These are phyloP conservation scores for Nakazawaea ambrosiae DNA, from an alignment of 805 yeast genomes.

Conservation along the genomic window DNA sequence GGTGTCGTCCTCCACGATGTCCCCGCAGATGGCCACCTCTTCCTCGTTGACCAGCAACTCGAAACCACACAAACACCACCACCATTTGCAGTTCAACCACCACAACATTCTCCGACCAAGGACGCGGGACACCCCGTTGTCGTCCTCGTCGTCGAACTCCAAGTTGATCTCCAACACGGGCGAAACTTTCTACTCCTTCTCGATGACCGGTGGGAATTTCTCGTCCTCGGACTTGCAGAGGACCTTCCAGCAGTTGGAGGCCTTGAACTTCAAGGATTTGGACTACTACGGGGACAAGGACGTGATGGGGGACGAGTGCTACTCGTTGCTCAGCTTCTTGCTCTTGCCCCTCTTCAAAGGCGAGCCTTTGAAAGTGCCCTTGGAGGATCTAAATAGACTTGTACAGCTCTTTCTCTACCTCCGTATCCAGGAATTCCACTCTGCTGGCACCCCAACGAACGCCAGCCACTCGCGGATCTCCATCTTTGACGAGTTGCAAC, in stretches of 20 bases:
- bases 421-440: conserved; percentile 12
- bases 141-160: conserved; percentile 33
- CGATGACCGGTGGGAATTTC: conserved; percentile 21
- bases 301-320: conserved; percentile 38
- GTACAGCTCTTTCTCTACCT: conserved; percentile 29
- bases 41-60: conserved; percentile 1
- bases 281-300: conserved; percentile 28
- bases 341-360: conserved; percentile 42
- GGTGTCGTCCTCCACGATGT: neutral
- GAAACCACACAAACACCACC: conserved; percentile 8
- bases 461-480: conserved; percentile 25
- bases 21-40: conserved; percentile 1
- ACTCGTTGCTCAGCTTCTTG: conserved; percentile 36
- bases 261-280: conserved; percentile 19
- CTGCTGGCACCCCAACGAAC: conserved; percentile 1
- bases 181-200: conserved; percentile 30
- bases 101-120: conserved; percentile 19
- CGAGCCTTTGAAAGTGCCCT: conserved; percentile 41
- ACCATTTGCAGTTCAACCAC: conserved; percentile 23
- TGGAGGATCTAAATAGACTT: conserved; percentile 50
- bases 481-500: conserved; percentile 38
- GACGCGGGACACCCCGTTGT: conserved; percentile 22
- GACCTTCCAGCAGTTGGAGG: conserved; percentile 24
- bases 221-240: conserved; percentile 21
- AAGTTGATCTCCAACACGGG: conserved; percentile 22